These are phyloP conservation scores for Spinellus fusiger DNA, from an alignment of 192 early-diverging fungal species.

Conservation along the genomic window DNA sequence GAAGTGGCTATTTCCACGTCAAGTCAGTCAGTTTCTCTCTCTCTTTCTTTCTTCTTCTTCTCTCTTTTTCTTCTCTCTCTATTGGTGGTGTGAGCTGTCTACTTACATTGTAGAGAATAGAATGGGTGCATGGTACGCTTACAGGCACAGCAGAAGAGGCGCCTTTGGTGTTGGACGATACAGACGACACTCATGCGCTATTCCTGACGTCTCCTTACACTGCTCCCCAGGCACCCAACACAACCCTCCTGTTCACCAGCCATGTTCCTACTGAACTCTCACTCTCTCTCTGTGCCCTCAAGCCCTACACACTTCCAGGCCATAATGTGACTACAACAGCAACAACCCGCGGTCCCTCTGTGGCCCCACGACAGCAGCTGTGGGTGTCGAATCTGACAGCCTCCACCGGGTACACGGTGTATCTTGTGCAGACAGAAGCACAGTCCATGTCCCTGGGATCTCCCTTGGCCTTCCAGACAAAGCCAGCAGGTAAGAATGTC, in stretches of 20 bases:
- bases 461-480: constrained; percentile 27
- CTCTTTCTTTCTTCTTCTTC: neutral
- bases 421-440: constrained; percentile 21
- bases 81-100: neutral
- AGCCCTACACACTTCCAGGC: constrained; percentile 5
- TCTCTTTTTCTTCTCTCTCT: neutral
- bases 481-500: constrained; percentile 17
- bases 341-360: constrained; percentile 31
- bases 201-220: constrained; percentile 25
- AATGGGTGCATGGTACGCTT: constrained; percentile 11
- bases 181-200: constrained; percentile 26
- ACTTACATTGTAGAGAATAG: neutral
- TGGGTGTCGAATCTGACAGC: constrained; percentile 30
- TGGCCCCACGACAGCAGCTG: constrained; percentile 29
- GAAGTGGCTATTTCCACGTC: constrained; percentile 27
- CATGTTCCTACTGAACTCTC: constrained; percentile 29
- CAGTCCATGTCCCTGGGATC: neutral
- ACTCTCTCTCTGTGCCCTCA: constrained; percentile 43
- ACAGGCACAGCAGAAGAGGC: neutral
- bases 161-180: constrained; percentile 22
- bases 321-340: constrained; percentile 26
- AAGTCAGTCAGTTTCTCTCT: constrained; percentile 8
- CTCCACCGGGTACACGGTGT: constrained; percentile 37
- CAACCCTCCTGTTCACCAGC: constrained; percentile 16
- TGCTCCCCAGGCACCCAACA: constrained; percentile 7